These are phyloP conservation scores for Citrus hindsii DNA, from an alignment of 345 rosid species.

Conservation along the genomic window DNA sequence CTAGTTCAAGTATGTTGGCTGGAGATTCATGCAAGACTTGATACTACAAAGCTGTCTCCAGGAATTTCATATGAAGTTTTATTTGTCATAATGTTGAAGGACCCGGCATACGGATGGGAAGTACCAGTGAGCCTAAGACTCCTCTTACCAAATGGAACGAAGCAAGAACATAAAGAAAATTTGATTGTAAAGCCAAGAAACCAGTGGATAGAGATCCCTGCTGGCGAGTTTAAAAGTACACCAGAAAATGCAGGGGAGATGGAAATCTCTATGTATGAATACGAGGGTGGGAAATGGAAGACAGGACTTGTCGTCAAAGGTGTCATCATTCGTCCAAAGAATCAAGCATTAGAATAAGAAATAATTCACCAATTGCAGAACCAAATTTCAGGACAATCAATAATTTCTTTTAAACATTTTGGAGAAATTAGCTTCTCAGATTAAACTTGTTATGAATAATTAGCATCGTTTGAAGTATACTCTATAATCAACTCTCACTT, in stretches of 20 bases:
- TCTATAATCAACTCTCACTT: not conserved
- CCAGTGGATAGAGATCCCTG: slow-evolving; percentile 51
- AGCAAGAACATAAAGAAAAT: slow-evolving; percentile 33
- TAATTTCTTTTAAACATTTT: not conserved
- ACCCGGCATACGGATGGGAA: slow-evolving; percentile 53
- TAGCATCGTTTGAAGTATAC: not conserved
- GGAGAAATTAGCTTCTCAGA: not conserved
- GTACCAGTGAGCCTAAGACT: slow-evolving; percentile 46
- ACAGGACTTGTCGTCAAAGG: slow-evolving; percentile 61
- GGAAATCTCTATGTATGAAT: slow-evolving; percentile 51
- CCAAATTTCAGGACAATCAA: not conserved
- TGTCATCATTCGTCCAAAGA: slow-evolving; percentile 42
- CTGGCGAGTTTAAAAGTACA: slow-evolving; percentile 40
- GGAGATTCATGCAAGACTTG: slow-evolving; percentile 40
- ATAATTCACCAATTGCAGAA: not conserved
- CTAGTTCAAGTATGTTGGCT: slow-evolving; percentile 61
- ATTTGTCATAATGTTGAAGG: slow-evolving; percentile 45
- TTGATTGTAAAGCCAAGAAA: slow-evolving; percentile 28
- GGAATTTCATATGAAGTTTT: slow-evolving; percentile 40
- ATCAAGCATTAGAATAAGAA: not conserved
- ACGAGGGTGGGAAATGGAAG: slow-evolving; percentile 51
- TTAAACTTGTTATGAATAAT: not conserved
- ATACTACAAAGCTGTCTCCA: slow-evolving; percentile 47
- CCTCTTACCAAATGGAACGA: slow-evolving; percentile 33
- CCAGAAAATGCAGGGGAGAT: slow-evolving; percentile 33